phyloP scores from a whole-genome alignment of 495 filamentous ascomycete species.

The Podospora appendiculata region DNA sequence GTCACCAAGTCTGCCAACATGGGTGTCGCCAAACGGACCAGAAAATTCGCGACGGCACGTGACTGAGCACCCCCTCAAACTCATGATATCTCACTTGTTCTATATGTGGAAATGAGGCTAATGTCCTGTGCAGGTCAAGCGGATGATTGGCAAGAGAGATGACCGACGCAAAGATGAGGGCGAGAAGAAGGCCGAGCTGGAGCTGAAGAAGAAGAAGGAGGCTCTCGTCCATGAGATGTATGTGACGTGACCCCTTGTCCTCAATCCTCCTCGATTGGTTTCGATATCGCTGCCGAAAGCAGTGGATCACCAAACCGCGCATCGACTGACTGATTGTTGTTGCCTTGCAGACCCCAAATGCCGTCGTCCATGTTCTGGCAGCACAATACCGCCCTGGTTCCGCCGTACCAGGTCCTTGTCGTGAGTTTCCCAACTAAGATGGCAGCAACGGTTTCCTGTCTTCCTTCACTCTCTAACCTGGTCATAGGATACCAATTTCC shows the following conservation, averaged over 20 bases:
- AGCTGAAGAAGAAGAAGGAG: constrained; percentile 49
- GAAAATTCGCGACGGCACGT: constrained; percentile 25
- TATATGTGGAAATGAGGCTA: constrained; percentile 2
- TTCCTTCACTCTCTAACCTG: constrained; percentile 1
- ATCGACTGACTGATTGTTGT: not conserved
- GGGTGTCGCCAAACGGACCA: constrained; percentile 16
- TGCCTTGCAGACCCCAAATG: constrained; percentile 53
- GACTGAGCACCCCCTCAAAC: not conserved
- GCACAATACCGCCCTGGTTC: constrained; percentile 83
- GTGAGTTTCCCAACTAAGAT: constrained; percentile 6
- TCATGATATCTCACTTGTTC: not conserved
- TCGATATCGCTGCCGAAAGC: not conserved
- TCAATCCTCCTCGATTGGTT: not conserved
- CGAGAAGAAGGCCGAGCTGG: constrained; percentile 44
- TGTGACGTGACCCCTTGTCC: constrained; percentile 7
- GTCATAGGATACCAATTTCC: constrained; percentile 75
- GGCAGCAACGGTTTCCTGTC: not conserved
- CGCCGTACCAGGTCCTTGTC: constrained; percentile 34
- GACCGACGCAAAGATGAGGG: constrained; percentile 52
- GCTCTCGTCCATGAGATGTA: constrained; percentile 63
- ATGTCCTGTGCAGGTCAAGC: constrained; percentile 43
- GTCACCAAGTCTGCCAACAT: not conserved
- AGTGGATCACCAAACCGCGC: too few species aligned
- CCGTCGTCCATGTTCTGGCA: constrained; percentile 90
- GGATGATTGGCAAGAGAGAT: constrained; percentile 54